Conservation (phyloP, 176 grass and related monocot species). For the Carex cristatella region DNA sequence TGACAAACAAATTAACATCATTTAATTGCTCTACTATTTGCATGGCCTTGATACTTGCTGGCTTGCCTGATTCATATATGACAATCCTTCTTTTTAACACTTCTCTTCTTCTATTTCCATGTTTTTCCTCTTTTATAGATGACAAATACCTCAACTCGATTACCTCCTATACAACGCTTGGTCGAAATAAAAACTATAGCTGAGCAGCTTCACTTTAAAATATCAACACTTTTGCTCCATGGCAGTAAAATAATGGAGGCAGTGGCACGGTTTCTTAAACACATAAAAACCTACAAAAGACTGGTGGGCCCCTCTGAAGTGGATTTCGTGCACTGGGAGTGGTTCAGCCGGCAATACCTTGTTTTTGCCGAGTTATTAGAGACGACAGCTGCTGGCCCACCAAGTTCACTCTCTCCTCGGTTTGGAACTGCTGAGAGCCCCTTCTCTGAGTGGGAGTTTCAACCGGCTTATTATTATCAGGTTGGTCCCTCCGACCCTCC, state of each 20-base stretch:
- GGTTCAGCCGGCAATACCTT: conserved; percentile 92
- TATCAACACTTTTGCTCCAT: conserved; percentile 95
- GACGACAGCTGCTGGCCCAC: conserved; percentile 57
- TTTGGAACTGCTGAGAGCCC: conserved; percentile 71
- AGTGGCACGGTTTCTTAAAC: conserved; percentile 81
- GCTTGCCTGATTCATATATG: not conserved
- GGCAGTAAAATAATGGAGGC: conserved; percentile 81
- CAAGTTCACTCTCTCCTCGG: conserved; percentile 55
- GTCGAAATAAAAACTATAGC: conserved; percentile 91
- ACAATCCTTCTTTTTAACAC: not conserved
- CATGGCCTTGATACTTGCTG: not conserved
- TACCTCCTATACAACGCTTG: conserved; percentile 86
- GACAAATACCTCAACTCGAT: conserved; percentile 71
- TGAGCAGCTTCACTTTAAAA: conserved; percentile 90
- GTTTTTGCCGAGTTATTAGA: conserved; percentile 94
- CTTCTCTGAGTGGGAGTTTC: conserved; percentile 94
- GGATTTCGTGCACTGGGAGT: conserved; percentile 95
- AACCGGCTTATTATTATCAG: conserved; percentile 98
- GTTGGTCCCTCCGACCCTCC: conserved; percentile 12
- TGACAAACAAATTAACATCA: not conserved
- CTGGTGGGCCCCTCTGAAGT: conserved; percentile 61
- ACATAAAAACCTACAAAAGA: conserved; percentile 59
- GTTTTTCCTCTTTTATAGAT: conserved; percentile 53
- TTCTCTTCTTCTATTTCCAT: not conserved
- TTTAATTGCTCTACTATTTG: not conserved